Base-by-base conservation (phyloP, 2,329 filamentous ascomycete species). In the Pyrenophora tritici-repentis region DNA sequence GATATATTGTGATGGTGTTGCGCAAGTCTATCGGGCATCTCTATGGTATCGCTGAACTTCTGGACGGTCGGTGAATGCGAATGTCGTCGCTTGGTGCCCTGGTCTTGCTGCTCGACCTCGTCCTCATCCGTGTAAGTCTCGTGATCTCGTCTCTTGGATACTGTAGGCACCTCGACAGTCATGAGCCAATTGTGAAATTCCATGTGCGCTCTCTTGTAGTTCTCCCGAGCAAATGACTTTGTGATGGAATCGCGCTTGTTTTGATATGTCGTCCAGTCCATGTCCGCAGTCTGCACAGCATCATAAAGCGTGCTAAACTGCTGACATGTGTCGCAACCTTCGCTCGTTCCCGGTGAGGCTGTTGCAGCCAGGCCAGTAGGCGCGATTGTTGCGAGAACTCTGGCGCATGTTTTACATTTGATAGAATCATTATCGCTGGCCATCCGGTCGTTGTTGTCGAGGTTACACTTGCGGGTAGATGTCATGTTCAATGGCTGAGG, bases 101-200 rank as follows among this genome's bases (percentile, higher is more conserved):
- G 42, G 3, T 43, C 35, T n/a, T 41, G 12, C 12, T 50, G 37
- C 26, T 53, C 29, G n/a, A 42, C 32, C 34, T 13, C 20, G 17
- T 17, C 32, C 10, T 48, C 8, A 13, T 55, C 32, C n/a, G 16
- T 14, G 9, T 18, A 29, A 35, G 18, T 53, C 34, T 8, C 22
- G 40, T 36, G 46, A 8, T 38, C 42, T 34, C 35, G 32, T 31
- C n/a, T 39, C 16, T 24, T 35, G 35, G 24, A 20, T 26, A 20
- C 16, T 26, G 8, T 20, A n/a, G 39, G 37, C 12, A 48, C 52
- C 46, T 70, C 63, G 9, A 66, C 52, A 14, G 41, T 39, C 17
- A 68, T 51, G 26, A 71, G 36, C 39, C 64, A 67, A 38, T 72
- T 72, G 13, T 62, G 60, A 26, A 67, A 57, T 3, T 54, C 54